Evolutionary conservation across 495 filamentous ascomycete species (phyloP), one percentile per base, ranked within the genome.

Genomic region (Podospora tetraspora): DNA sequence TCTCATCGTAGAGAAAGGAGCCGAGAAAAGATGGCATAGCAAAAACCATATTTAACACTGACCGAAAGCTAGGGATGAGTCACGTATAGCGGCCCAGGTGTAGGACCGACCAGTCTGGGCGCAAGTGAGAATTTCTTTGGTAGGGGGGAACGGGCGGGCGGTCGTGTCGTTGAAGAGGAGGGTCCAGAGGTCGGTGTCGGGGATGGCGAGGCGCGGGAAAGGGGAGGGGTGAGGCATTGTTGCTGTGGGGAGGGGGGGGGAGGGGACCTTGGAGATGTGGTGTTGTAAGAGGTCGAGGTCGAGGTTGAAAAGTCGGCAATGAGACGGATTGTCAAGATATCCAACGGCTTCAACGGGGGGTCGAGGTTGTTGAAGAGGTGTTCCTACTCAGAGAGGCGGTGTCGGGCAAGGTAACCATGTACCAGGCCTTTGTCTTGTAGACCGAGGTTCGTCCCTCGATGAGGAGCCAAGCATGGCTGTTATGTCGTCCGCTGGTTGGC

Each of bases 61-160:
- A 24, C 24, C 95, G 72, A 98, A 96, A 24, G 88, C 85, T 61
- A 88, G 76, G 3, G 92, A 89, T 19, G 86, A 84, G 43, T 80
- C 80, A 67, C 86, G 88, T 30, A 91, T 76, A 59, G 90, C 82
- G n/a, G 83, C 80, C 79, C 86, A 95, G 66, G 89, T 97, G 77
- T 96, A 91, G 16, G 84, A 83, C 25, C 91, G 88, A 56, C 84
- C 80, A 0, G 90, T 93, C 61, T 90, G 86, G 66, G 88, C 85
- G 80, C 96, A 92, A 66, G 87, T 81, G 78, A 92, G 93, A 74
- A 97, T 90, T 65, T 91, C 93, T 56, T 75, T 75, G 61, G 73
- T 67, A 10, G 25, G 22, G n/a, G 73, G 68, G 25, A 77, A 77
- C 25, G 62, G 59, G 30, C 64, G 21, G 32, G 16, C 29, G 32